These are phyloP conservation scores for Torulaspora gathmanii DNA, from an alignment of 805 yeast species.

Conservation along the genomic window DNA sequence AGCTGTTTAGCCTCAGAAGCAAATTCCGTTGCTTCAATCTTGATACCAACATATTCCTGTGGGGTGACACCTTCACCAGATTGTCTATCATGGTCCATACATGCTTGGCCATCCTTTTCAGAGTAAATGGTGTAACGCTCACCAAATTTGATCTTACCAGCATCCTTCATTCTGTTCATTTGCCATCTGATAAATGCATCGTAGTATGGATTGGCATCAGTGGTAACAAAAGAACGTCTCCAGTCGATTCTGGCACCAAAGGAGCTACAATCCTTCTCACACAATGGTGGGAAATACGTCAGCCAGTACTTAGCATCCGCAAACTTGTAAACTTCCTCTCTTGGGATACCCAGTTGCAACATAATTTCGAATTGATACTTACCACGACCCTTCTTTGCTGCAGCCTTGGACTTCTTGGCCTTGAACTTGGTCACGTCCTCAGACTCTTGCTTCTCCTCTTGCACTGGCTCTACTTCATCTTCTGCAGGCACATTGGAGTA, in stretches of 20 bases:
- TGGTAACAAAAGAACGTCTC: constrained; percentile 94
- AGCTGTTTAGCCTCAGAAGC: constrained; percentile 44
- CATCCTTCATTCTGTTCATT: constrained; percentile 77
- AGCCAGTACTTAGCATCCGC: constrained; percentile 94
- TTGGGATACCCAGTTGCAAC: constrained; percentile 86
- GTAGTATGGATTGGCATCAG: constrained; percentile 91
- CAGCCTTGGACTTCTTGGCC: constrained; percentile 91
- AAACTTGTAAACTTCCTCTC: constrained; percentile 77
- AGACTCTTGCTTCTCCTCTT: constrained; percentile 40
- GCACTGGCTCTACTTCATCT: constrained; percentile 43
- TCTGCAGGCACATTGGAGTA: constrained; percentile 64
- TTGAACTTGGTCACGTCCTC: constrained; percentile 87
- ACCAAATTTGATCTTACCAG: constrained; percentile 93
- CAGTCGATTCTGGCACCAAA: constrained; percentile 96
- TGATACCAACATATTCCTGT: constrained; percentile 92
- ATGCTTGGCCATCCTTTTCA: constrained; percentile 97
- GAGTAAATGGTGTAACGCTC: constrained; percentile 97
- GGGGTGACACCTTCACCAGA: constrained; percentile 97
- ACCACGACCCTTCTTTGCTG: constrained; percentile 87
- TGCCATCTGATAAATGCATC: constrained; percentile 97
- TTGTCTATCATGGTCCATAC: constrained; percentile 98
- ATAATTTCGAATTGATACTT: constrained; percentile 95
- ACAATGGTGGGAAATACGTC: constrained; percentile 83
- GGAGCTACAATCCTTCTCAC: constrained; percentile 68
- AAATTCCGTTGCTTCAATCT: constrained; percentile 64